Evolutionary conservation across 2,329 filamentous ascomycete genomes (phyloP).

Genomic region (Claviceps citrina): DNA sequence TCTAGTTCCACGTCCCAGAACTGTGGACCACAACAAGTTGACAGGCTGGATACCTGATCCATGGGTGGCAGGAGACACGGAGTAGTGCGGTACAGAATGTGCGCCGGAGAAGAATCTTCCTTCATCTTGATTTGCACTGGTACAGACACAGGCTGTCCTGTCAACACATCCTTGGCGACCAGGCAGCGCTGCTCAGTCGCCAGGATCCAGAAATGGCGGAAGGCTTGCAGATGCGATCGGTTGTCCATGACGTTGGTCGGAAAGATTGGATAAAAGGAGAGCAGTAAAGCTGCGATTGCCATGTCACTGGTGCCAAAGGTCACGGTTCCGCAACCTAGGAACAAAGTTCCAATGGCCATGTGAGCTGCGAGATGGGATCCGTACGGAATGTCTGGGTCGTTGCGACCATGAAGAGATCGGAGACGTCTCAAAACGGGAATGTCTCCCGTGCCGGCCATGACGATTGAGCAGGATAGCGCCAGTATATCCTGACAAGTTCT

Average conservation of each 20-base stretch:
- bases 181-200: slow-evolving; percentile 82
- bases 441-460: slow-evolving; percentile 95
- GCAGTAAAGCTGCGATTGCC: slow-evolving; percentile 70
- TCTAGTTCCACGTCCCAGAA: slow-evolving; percentile 76
- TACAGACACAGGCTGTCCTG: slow-evolving; percentile 60
- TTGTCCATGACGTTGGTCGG: slow-evolving; percentile 85
- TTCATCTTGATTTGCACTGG: slow-evolving; percentile 52
- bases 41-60: slow-evolving; percentile 42
- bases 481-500: slow-evolving; percentile 84
- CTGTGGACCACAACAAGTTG: slow-evolving; percentile 43
- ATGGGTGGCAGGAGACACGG: slow-evolving; percentile 51
- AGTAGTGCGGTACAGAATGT: slow-evolving; percentile 29
- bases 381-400: slow-evolving; percentile 72
- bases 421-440: slow-evolving; percentile 70
- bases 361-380: slow-evolving; percentile 89
- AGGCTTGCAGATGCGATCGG: slow-evolving; percentile 83
- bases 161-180: slow-evolving; percentile 74
- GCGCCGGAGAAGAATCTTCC: slow-evolving; percentile 21
- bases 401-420: slow-evolving; percentile 72
- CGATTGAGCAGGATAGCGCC: slow-evolving; percentile 65
- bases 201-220: slow-evolving; percentile 93
- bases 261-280: slow-evolving; percentile 89
- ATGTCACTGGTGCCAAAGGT: slow-evolving; percentile 82
- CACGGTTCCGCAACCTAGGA: slow-evolving; percentile 81
- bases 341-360: slow-evolving; percentile 78